Evolutionary conservation across 2,329 filamentous ascomycete species (phyloP), one percentile per base, ranked within the genome.

Genomic region (Aurifilum marmelostoma): DNA sequence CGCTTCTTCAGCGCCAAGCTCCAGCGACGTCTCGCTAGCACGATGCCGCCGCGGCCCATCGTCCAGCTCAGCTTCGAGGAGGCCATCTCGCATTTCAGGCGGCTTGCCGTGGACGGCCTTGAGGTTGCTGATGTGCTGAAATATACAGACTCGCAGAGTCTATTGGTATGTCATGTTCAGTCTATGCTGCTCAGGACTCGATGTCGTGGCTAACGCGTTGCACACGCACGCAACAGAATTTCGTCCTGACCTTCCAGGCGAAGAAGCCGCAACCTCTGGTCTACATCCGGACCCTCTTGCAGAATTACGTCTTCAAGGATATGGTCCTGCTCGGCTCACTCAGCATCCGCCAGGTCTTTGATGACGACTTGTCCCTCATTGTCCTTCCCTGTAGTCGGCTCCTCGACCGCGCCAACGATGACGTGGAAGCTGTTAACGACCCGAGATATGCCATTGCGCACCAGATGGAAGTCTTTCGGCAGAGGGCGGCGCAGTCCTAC

Each of bases 1-100:
- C 89, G 90, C n/a, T 89, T 94, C 0, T 98, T 97, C 78, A 97
- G 93, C 74, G 88, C 89, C 32, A 97, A 97, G 76, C 86, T 98
- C 50, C 96, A 99, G 77, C 88, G 94, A n/a, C 91, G 91, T 72
- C 84, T 99, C 41, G 94, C 96, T 0, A 97, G 94, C 73, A 97
- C 94, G 0, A 94, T 97, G 75, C 96, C 96, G 4, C 96, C 96
- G 9, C 88, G 95, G 11, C 94, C 95, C 0, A 95, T 97, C 74
- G 92, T 97, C 14, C 86, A 93, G 66, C 83, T 94, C 2, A 88
- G 87, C 34, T 91, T 92, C 73, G 87, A 90, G 18, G 89, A 93
- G 74, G 92, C 94, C 0, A 87, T 91, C 72, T 81, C 81, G 27
- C 90, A 92, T 73, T 84, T 97, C 71, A 85, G 85, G 68, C 87